Base-by-base conservation (phyloP, 2,329 filamentous ascomycete genomes). In the Pseudogymnoascus sp. region DNA sequence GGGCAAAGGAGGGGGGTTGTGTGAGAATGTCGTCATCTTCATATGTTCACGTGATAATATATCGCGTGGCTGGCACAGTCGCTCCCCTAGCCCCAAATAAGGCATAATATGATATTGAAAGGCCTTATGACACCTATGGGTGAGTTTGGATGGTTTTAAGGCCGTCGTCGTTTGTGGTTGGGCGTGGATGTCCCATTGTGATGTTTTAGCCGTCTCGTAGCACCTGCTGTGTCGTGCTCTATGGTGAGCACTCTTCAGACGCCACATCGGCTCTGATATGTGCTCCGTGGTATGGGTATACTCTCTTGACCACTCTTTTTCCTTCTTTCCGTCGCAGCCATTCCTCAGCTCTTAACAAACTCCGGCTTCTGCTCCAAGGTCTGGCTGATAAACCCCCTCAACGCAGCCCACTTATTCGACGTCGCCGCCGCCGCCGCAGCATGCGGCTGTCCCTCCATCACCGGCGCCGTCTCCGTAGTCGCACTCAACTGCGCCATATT, bases 301-400 rank as follows among this genome's bases (percentile, higher is more conserved):
- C 50, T 56, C 50, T 56, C 50, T 56, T 18, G 28, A 5, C 23
- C 46, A 16, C 50, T 56, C 5, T 2, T 11, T 34, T 21, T 36
- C 1, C 2, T 25, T 34, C 14, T 12, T 5, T 14, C 8, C n/a
- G 5, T 56, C 16, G 3, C 5, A 56, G 28, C 46, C 21, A 60
- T 59, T 42, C 23, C 60, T 63, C 65, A 66, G 42, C 66, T 64
- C 64, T 69, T 69, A 46, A 66, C 67, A 66, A 96, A 96, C 2
- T 89, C 90, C 12, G 89, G 85, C 69, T 93, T 93, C 75, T 91
- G 89, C 77, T 96, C 91, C 87, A 96, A 91, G 0, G 91, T 97
- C 44, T 87, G 83, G 1, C 90, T 88, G 61, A 97, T 96, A 72
- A 93, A 96, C 8, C 81, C 86, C 70, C 93, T 85, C 75, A 97